These are phyloP conservation scores for Dendrobium catenatum DNA, from an alignment of 106 monocot species.

Conservation along the genomic window DNA sequence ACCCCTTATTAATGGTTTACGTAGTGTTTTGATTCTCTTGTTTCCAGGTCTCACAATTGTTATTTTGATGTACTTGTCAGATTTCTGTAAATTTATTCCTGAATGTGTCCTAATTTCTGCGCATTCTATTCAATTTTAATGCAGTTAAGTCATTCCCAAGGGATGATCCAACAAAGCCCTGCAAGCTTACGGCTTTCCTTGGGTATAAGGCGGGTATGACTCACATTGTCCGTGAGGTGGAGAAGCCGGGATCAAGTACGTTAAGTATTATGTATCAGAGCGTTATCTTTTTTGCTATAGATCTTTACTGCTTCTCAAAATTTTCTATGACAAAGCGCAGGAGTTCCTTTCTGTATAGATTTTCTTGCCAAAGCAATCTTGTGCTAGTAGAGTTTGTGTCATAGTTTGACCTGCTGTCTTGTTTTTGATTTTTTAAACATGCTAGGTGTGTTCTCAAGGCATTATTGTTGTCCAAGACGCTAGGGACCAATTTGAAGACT, in stretches of 20 bases:
- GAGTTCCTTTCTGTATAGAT: background rate
- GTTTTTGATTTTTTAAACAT: background rate
- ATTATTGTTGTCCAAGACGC: no score
- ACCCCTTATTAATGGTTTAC: background rate
- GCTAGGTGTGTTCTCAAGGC: no score
- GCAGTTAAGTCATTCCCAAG: constrained; percentile 87
- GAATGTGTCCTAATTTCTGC: background rate
- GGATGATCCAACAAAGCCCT: constrained; percentile 56
- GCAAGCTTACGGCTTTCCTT: constrained; percentile 64
- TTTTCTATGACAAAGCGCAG: background rate
- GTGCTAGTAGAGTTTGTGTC: background rate
- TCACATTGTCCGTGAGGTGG: constrained; percentile 82
- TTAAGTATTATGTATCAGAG: background rate
- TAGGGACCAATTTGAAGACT: no score
- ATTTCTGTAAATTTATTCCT: background rate
- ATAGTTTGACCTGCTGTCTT: background rate
- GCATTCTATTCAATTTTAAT: constrained; percentile 5
- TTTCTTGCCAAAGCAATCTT: background rate
- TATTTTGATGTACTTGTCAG: background rate
- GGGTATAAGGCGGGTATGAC: constrained; percentile 95
- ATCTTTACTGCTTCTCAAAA: background rate
- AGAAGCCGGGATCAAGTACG: constrained; percentile 88
- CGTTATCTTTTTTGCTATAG: background rate
- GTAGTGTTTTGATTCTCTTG: background rate
- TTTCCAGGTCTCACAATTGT: background rate